Evolutionary conservation across 129 eudicot species (phyloP).

Genomic region (Flaveria sonorensis): DNA sequence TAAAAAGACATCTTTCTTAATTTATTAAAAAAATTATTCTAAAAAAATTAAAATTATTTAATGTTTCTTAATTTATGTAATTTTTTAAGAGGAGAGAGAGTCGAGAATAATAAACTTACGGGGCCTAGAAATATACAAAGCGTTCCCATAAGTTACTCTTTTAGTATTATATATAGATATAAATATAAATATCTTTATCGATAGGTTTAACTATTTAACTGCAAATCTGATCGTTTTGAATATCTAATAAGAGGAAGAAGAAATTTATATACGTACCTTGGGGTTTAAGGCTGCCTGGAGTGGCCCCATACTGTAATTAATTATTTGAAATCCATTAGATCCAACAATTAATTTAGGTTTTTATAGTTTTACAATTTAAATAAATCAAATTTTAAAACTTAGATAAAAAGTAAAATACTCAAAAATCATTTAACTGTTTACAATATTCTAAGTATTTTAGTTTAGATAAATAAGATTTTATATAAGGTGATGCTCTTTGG

Average conservation of each 20-base stretch:
- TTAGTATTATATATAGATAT: no score
- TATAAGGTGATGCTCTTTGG: background rate
- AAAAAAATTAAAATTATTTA: no score
- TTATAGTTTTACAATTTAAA: background rate
- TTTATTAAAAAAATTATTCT: no score
- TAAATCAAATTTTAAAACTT: background rate
- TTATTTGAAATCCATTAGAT: background rate
- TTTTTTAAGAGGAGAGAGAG: no score
- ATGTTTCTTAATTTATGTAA: no score
- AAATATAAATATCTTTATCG: no score
- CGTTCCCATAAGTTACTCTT: no score
- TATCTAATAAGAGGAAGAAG: background rate
- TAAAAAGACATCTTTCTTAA: no score
- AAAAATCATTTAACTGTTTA: background rate
- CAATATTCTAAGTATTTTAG: background rate
- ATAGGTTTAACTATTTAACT: no score
- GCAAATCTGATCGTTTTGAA: background rate
- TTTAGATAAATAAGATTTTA: background rate
- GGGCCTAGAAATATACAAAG: no score
- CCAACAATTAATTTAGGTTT: background rate
- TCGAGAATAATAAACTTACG: no score
- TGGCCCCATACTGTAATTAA: constrained; percentile 43
- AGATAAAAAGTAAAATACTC: background rate
- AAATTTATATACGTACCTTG: constrained; percentile 32
- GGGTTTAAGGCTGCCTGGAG: constrained; percentile 55